Evolutionary conservation across 2,329 filamentous ascomycete genomes (phyloP).

Genomic region (Clarireedia paspali): DNA sequence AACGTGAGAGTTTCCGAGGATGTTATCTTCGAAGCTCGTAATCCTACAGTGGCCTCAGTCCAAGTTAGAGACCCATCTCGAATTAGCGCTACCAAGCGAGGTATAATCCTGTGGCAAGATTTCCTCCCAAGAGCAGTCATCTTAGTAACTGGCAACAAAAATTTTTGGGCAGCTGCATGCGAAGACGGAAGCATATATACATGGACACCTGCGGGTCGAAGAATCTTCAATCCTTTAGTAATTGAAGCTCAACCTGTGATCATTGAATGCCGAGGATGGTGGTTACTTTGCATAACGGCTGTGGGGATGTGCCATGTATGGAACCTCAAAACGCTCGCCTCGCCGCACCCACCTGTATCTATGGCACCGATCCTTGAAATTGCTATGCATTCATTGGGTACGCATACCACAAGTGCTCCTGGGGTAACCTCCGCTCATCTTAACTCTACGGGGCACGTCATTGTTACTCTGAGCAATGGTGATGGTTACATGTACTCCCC

Average conservation of each 20-base stretch:
- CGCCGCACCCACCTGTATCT: constrained; percentile 84
- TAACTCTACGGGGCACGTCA: constrained; percentile 76
- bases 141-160: constrained; percentile 82
- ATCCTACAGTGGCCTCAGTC: constrained; percentile 52
- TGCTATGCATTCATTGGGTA: constrained; percentile 69
- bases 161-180: constrained; percentile 88
- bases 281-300: constrained; percentile 82
- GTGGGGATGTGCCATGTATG: constrained; percentile 88
- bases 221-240: constrained; percentile 76
- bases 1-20: constrained; percentile 59
- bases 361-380: constrained; percentile 83
- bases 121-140: constrained; percentile 81
- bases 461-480: constrained; percentile 89
- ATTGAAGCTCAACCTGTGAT: constrained; percentile 92
- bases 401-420: constrained; percentile 68
- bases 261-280: constrained; percentile 81
- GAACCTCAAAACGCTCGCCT: constrained; percentile 77
- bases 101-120: constrained; percentile 84
- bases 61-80: constrained; percentile 74
- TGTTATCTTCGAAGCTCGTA: constrained; percentile 79
- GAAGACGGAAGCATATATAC: constrained; percentile 86
- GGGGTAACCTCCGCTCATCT: constrained; percentile 86
- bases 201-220: constrained; percentile 86
- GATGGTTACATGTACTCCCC: constrained; percentile 89
- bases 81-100: constrained; percentile 73